Evolutionary conservation across 331 rosid species (phyloP), one percentile per base, ranked within the genome.

Genomic region (Spiraea crenata): DNA sequence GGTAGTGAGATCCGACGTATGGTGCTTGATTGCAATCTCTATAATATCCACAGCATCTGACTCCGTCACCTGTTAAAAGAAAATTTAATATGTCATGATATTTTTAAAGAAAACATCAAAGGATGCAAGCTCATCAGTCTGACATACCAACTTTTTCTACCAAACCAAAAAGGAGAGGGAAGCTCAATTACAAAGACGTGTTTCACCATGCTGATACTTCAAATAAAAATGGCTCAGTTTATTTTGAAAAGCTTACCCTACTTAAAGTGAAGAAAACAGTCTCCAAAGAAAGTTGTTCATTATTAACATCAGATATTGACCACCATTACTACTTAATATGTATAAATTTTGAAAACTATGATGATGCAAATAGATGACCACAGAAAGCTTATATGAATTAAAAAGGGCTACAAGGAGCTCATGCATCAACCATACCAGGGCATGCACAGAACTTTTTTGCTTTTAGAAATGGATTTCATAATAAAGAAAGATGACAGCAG

Each of bases 1-100:
- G 51, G 96, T 95, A 55, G 95, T 83, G 57, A 89, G 90, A 83
- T 91, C 96, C 1, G 92, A 88, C 40, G 78, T 77, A 75, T 85
- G 96, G 5, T 80, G 89, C 75, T 88, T 89, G 63, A 88, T 82
- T 74, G 90, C 89, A 78, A 85, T 71, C 80, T 95, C 99, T 42
- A 82, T 70, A 57, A 88, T 68, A 74, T 91, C 96, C 80, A 91
- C 96, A 56, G 92, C 96, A 81, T 89, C 97, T 41, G 87, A 83
- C 80, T 91, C 97, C 3, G 96, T 88, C 42, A 95, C 97, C 99
- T 95, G 97, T 59, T 6, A 54, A 80, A 62, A 61, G 19, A 56
- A 61, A 70, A 63, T 42, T 4, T 14, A 10, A 14, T 10, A 16
- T 8, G 17, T 59, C 59, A 42, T 17, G 61, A 74, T 37, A 56